Evolutionary conservation across 2,329 filamentous ascomycete species (phyloP), one percentile per base, ranked within the genome.

Genomic region (Colletotrichum agaves): DNA sequence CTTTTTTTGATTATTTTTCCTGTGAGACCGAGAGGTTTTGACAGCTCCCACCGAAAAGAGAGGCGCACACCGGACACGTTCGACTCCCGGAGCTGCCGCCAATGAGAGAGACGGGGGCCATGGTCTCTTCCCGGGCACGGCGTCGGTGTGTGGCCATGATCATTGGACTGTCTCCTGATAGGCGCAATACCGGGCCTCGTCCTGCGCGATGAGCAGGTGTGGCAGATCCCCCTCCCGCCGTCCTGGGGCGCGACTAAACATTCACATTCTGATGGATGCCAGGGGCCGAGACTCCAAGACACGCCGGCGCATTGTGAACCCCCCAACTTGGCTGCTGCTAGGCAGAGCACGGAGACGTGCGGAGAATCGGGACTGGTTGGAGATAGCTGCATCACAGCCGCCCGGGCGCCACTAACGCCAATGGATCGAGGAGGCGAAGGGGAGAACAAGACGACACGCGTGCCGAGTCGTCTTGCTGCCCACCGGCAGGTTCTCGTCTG

Each of bases 351-450:
- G 23, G 27, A 50, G 17, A 27, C 56, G 49, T 57, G 62, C 47
- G 43, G 49, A 67, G 49, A 49, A 67, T 66, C 35, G 55, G 43
- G 49, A 52, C 56, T 69, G 56, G 50, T 52, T 61, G 62, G 66
- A 61, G 56, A 69, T 67, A 44, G 57, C 62, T 61, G 49, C 62
- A 44, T 69, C 63, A 61, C 63, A 61, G 66, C 56, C 65, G 33
- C 55, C 61, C 47, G 37, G 31, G 47, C 63, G 60, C 59, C 55
- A 59, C 64, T 44, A 67, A 49, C 53, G 52, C 61, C 41, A 55
- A 55, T 46, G 41, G 53, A 65, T 55, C 47, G 39, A 49, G 17
- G 17, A 37, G 41, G 33, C 19, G 19, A 44, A 44, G 47, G 50
- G 60, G 41, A 52, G 41, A 57, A 37, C 41, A 57, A 23, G 39